Evolutionary conservation across 2,329 filamentous ascomycete genomes (phyloP), one percentile per base, ranked within the genome.

Genomic region (Trichoderma simmonsii): DNA sequence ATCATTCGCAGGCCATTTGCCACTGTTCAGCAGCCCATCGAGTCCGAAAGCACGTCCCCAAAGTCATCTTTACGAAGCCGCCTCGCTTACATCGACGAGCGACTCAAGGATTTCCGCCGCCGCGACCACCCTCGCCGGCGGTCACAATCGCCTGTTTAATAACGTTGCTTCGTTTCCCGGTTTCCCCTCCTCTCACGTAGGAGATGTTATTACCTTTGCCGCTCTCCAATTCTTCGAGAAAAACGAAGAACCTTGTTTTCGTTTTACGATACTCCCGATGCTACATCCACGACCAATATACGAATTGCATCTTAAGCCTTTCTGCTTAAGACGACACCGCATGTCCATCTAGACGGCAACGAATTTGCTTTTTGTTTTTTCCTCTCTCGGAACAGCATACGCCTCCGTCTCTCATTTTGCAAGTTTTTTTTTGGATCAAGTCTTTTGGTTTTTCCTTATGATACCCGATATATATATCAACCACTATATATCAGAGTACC

Each of bases 51-150:
- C 6, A 76, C 80, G n/a, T 76, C 80, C 7, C 79, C 82, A 26
- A 81, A 82, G 71, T 71, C 68, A 18, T 85, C 84, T 48, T 79
- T 89, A 57, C 83, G 85, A 26, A 84, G 83, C 43, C 86, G 87
- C 12, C 80, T 90, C 70, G 86, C 87, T 5, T 89, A 90, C 73
- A 85, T 90, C 61, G 87, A 90, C 76, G 85, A 88, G 75, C 85
- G 87, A 48, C 84, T 90, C 57, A 86, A 85, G 74, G 86, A 88
- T 73, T 82, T 89, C 72, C 84, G 86, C 73, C 84, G 82, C 61
- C 83, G 84, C 48, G 81, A 82, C 68, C 76, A 75, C 30, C 80
- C 80, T 56, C 80, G 79, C 9, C 82, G 82, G 71, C 84, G 84
- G 65, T 86, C 87, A 8, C 84, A 87, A 74, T 87, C 86, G 26